Evolutionary conservation across 2,329 filamentous ascomycete species (phyloP).

Genomic region (Penicillium janthinellum): DNA sequence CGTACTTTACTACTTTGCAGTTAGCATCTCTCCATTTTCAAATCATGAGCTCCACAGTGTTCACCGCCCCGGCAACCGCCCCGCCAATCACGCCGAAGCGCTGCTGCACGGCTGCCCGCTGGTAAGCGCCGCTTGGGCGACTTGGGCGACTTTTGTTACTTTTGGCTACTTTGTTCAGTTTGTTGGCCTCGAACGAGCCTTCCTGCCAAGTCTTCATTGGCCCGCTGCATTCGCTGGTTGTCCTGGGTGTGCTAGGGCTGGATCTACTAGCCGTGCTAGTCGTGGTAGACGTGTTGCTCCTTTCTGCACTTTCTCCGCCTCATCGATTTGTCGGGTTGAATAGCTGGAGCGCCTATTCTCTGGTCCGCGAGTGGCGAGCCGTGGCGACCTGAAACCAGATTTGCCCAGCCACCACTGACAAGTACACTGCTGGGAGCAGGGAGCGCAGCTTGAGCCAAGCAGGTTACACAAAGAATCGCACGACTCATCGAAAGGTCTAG

Average conservation of each 20-base stretch:
- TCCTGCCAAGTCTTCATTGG: not conserved
- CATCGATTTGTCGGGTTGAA: not conserved
- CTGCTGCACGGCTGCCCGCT: constrained; percentile 14
- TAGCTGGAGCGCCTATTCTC: not conserved
- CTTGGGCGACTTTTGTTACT: not conserved
- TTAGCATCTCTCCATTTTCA: no score
- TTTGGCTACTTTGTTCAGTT: not conserved
- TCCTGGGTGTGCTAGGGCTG: not conserved
- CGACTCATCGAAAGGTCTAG: not conserved
- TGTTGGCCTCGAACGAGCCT: not conserved
- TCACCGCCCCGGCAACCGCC: constrained; percentile 13
- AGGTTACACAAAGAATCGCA: not conserved
- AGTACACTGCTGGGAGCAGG: constrained; percentile 14
- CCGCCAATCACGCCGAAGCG: constrained; percentile 12
- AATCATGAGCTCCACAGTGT: not conserved
- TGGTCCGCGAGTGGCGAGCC: constrained; percentile 14
- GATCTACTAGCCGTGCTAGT: not conserved
- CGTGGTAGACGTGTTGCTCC: not conserved
- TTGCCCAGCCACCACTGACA: constrained; percentile 6
- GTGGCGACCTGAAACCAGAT: constrained; percentile 11
- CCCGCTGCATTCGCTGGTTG: not conserved
- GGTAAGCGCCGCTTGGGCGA: constrained; percentile 8
- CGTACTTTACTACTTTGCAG: no score
- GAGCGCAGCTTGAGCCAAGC: constrained; percentile 2
- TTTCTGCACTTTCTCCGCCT: not conserved